Evolutionary conservation across 768 basidiomycete genomes (phyloP).

Genomic region (Leccinum subgranulosum): DNA sequence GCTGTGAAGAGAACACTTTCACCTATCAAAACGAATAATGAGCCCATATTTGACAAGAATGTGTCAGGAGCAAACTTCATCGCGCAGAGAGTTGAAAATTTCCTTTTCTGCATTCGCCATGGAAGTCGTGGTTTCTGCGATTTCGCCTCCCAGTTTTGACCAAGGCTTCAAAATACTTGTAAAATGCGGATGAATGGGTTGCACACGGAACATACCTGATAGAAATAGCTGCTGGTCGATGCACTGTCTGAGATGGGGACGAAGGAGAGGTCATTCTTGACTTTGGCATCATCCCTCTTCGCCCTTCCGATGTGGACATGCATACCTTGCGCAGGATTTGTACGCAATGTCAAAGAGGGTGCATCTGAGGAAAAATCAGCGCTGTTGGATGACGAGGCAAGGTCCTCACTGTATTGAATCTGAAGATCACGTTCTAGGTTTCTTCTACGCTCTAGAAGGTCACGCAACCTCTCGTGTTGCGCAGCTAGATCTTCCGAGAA

Average conservation of each 20-base stretch:
- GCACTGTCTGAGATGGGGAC: conserved; percentile 57
- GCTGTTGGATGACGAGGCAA: not conserved
- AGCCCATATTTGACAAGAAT: conserved; percentile 1
- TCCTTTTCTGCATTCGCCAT: conserved; percentile 63
- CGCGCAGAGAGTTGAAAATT: conserved; percentile 66
- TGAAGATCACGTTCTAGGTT: conserved; percentile 56
- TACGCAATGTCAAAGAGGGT: conserved; percentile 70
- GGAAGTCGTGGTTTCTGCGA: conserved; percentile 52
- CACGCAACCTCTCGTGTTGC: conserved; percentile 48
- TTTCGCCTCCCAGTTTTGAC: conserved; percentile 69
- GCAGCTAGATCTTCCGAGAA: conserved; percentile 53
- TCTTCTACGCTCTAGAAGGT: conserved; percentile 44
- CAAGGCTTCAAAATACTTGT: conserved; percentile 50
- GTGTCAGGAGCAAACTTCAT: conserved; percentile 45
- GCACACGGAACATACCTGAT: conserved; percentile 41
- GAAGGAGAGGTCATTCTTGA: conserved; percentile 51
- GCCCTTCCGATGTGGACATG: conserved; percentile 68
- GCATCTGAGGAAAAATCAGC: conserved; percentile 44
- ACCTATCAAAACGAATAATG: conserved; percentile 44
- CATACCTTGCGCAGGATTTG: conserved; percentile 65
- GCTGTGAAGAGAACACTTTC: conserved; percentile 45
- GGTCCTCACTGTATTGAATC: conserved; percentile 46
- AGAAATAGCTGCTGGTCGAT: conserved; percentile 68
- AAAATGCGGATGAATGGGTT: not conserved
- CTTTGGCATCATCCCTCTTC: conserved; percentile 55